These are phyloP conservation scores for Colletotrichum plurivorum DNA, from an alignment of 2,329 filamentous ascomycete genomes.

Conservation along the genomic window DNA sequence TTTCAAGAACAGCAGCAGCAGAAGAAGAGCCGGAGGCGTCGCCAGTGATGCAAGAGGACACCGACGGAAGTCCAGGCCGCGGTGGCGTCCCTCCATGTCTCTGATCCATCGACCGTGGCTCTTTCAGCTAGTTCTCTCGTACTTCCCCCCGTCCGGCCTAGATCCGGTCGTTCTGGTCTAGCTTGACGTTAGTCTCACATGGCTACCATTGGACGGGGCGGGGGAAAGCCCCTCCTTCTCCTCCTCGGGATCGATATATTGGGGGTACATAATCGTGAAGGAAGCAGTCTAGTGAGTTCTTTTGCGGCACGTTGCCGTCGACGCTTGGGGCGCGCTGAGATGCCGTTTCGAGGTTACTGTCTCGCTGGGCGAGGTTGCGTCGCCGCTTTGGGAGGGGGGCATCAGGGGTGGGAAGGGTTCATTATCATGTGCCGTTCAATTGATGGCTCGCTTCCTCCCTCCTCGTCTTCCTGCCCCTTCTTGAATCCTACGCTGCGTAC, in stretches of 20 bases:
- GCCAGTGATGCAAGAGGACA: background rate
- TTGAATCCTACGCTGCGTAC: background rate
- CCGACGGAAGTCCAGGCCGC: background rate
- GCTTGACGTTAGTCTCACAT: background rate
- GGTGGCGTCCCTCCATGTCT: constrained; percentile 19
- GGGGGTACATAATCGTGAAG: too few relatives aligned
- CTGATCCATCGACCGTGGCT: background rate
- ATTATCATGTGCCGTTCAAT: background rate
- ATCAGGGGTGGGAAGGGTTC: background rate
- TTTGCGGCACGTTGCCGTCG: background rate
- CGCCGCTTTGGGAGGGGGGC: background rate
- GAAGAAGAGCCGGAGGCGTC: constrained; percentile 6
- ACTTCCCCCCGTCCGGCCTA: background rate
- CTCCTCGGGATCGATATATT: background rate
- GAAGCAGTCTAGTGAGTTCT: too few relatives aligned
- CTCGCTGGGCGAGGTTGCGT: background rate
- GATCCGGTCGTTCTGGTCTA: too few relatives aligned
- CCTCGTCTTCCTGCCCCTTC: background rate
- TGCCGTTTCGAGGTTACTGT: constrained; percentile 3
- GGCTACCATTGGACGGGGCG: background rate
- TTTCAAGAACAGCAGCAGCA: too few relatives aligned
- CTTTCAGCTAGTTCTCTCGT: background rate
- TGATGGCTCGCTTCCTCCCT: background rate
- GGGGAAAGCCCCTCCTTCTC: background rate
- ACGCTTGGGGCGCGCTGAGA: background rate